A percentile compares a stretch with the other conserved stretches of the same genome.
Evolutionary conservation across 2,329 filamentous ascomycete species (phyloP).

Genomic region (Neopestalotiopsis sp.): DNA sequence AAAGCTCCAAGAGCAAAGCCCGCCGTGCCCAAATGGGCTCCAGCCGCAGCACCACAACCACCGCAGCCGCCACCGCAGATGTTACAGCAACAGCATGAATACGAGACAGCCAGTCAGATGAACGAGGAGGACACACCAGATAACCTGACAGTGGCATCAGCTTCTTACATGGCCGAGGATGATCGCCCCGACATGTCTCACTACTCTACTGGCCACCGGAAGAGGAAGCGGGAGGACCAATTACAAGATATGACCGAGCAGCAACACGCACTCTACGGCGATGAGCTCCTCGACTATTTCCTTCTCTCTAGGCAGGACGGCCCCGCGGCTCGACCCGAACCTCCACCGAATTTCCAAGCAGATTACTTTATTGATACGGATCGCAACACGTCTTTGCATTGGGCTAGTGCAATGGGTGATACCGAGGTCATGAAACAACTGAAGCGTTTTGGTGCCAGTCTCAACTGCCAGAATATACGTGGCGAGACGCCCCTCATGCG

Average conservation of each 20-base stretch:
- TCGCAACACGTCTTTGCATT: slow-evolving; percentile 91
- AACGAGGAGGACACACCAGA: slow-evolving; percentile 84
- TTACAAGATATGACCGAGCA: slow-evolving; percentile 73
- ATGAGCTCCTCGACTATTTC: slow-evolving; percentile 95
- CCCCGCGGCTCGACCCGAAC: slow-evolving; percentile 73
- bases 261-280: slow-evolving; percentile 88
- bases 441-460: slow-evolving; percentile 77
- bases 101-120: slow-evolving; percentile 67
- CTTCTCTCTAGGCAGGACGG: slow-evolving; percentile 83
- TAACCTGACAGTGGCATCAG: slow-evolving; percentile 81
- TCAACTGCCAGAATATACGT: slow-evolving; percentile 71
- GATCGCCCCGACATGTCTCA: slow-evolving; percentile 76
- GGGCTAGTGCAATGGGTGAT: slow-evolving; percentile 97
- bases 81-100: slow-evolving; percentile 53
- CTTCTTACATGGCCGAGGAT: slow-evolving; percentile 85
- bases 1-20: slow-evolving; percentile 72
- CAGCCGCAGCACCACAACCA: slow-evolving; percentile 22
- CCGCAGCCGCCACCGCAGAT: slow-evolving; percentile 27
- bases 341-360: slow-evolving; percentile 84
- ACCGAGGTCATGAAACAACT: slow-evolving; percentile 89
- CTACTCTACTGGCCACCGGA: slow-evolving; percentile 64
- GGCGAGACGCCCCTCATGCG: slow-evolving; percentile 95
- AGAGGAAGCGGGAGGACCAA: slow-evolving; percentile 76
- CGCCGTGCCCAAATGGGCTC: slow-evolving; percentile 64
- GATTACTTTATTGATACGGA: slow-evolving; percentile 94